Base-by-base conservation (phyloP, 176 grass and related monocot species). In the Musa schizocarpa region DNA sequence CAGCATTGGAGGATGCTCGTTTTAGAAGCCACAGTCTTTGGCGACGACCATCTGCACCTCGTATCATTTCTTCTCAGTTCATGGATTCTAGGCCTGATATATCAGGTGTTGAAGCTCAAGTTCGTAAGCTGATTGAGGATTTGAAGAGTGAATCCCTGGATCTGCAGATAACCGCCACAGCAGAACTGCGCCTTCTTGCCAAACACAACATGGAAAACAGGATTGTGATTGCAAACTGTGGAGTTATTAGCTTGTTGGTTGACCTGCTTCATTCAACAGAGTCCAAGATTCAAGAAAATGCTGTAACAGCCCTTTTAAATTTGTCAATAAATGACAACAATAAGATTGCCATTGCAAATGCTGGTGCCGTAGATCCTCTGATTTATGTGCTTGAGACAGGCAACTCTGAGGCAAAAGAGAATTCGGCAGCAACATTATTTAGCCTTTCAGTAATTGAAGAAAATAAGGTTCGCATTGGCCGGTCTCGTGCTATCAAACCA, bases 291-390 rank as follows among this genome's bases (percentile, higher is more conserved):
- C 93, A 96, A 81, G 89, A 92, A 76, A 87, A 86, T 83, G 83
- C 89, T 17, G 89, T 96, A 59, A 96, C 89, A 71, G 52, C 74
- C 14, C 83, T 92, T 21, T 74, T 96, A 62, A 96, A 96, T 78
- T 82, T 96, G 70, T 92, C 93, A 6, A 77, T 92, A 16, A 86
- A 90, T 72, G 89, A 96, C 76, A 92, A 88, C 71, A 96, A 96
- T 74, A 96, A 86, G 75, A 85, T 86, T 13, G 69, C 83, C 50
- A 96, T 96, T 27, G 89, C 79, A 52, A 88, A 50, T 58, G 89
- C 89, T 2, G 74, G 83, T 23, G 87, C 85, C 34, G 81, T 92
- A 16, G 83, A 90, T 26, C 87, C 93, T 82, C 82, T 96, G 63
- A 92, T 96, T 56, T 71, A 86, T 53, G 93, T 88, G 51, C 83